Conservation (phyloP, 176 grass and related monocot genomes). For the Oryza officinalis region DNA sequence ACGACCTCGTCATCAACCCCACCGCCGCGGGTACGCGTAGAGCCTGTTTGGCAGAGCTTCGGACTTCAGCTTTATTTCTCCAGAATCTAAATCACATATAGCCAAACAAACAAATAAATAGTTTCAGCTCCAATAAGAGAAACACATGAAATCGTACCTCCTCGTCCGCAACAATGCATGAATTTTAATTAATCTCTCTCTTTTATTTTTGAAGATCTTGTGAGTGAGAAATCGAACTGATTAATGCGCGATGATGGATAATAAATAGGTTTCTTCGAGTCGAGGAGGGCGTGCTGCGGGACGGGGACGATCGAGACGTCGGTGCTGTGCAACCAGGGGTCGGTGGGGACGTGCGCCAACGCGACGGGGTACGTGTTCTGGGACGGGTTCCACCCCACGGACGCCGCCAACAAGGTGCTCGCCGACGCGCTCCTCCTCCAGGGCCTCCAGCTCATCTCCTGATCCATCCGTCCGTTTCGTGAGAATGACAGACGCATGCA, state of each 20-base stretch:
- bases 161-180: too few relatives aligned
- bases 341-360: conserved; percentile 76
- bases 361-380: conserved; percentile 93
- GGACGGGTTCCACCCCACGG: conserved; percentile 95
- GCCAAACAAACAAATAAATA: too few relatives aligned
- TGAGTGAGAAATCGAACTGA: too few relatives aligned
- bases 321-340: conserved; percentile 63
- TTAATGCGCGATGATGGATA: too few relatives aligned
- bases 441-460: conserved; percentile 83
- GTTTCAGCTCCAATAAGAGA: too few relatives aligned
- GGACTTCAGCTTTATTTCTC: too few relatives aligned
- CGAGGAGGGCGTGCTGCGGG: conserved; percentile 74
- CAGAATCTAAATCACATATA: too few relatives aligned
- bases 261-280: conserved; percentile 70
- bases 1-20: conserved; percentile 68
- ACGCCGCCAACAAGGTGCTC: conserved; percentile 87
- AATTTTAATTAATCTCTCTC: too few relatives aligned
- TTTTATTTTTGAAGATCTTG: too few relatives aligned
- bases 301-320: conserved; percentile 96
- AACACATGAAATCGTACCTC: too few relatives aligned
- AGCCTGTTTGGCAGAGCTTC: too few relatives aligned
- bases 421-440: conserved; percentile 65
- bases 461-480: background rate
- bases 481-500: background rate
- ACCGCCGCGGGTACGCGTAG: conserved; percentile 59